Conservation (phyloP, 441 rosid genomes). For the Populus hybrid region DNA sequence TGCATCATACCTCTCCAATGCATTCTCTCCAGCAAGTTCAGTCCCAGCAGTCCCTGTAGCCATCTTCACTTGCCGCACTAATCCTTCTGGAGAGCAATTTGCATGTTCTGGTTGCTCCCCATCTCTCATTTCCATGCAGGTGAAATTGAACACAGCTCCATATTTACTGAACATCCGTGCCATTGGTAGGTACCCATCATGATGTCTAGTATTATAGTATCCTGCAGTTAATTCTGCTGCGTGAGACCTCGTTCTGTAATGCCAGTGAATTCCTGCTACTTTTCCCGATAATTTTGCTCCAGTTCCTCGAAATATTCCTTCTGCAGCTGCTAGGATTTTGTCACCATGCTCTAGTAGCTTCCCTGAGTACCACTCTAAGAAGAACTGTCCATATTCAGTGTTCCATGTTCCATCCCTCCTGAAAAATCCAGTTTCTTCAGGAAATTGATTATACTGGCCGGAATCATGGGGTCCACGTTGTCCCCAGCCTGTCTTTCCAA, state of each 20-base stretch:
- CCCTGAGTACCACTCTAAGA: slow-evolving; percentile 76
- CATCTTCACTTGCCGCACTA: slow-evolving; percentile 72
- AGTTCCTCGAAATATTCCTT: slow-evolving; percentile 61
- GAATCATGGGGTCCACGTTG: slow-evolving; percentile 76
- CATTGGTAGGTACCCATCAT: slow-evolving; percentile 73
- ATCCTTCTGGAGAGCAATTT: slow-evolving; percentile 82
- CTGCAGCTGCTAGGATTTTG: slow-evolving; percentile 63
- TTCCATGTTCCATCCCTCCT: slow-evolving; percentile 81
- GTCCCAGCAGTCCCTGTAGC: slow-evolving; percentile 53
- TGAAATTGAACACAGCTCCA: slow-evolving; percentile 74
- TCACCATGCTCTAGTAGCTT: slow-evolving; percentile 81
- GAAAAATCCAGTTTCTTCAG: slow-evolving; percentile 81
- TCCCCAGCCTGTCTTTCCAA: slow-evolving; percentile 70
- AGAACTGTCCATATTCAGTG: slow-evolving; percentile 76
- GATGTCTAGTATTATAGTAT: slow-evolving; percentile 71
- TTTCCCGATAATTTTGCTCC: slow-evolving; percentile 72
- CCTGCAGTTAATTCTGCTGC: slow-evolving; percentile 95
- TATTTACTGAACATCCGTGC: slow-evolving; percentile 69
- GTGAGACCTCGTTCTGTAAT: slow-evolving; percentile 51
- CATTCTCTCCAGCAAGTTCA: slow-evolving; percentile 89
- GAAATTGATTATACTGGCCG: slow-evolving; percentile 78
- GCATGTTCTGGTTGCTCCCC: slow-evolving; percentile 64
- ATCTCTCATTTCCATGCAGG: slow-evolving; percentile 97
- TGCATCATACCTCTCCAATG: slow-evolving; percentile 77
- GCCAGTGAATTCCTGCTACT: slow-evolving; percentile 66